Percentiles rank a stretch among this genome's conserved stretches.
Evolutionary conservation across 352 stramenopile genomes (phyloP).

Genomic region (Phytophthora capsici): DNA sequence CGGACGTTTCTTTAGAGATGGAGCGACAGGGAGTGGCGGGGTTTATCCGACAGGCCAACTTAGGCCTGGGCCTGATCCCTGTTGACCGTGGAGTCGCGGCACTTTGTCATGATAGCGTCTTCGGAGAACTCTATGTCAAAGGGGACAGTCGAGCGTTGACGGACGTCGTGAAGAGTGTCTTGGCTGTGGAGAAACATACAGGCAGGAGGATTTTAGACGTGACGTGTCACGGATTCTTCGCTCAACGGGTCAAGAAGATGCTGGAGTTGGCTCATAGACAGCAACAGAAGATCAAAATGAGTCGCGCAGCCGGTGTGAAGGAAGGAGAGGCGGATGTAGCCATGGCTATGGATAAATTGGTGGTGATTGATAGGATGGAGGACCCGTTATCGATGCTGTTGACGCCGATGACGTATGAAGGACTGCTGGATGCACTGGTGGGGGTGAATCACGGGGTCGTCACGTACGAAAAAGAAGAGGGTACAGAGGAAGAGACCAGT

Average conservation of each 20-base stretch:
- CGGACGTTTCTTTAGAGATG: constrained; percentile 75
- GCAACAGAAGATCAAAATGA: constrained; percentile 42
- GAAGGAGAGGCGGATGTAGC: constrained; percentile 9
- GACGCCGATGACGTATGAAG: constrained; percentile 88
- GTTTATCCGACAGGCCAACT: constrained; percentile 57
- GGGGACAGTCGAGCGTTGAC: constrained; percentile 64
- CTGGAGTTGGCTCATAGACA: constrained; percentile 58
- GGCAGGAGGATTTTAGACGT: constrained; percentile 46
- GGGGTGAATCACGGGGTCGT: constrained; percentile 80
- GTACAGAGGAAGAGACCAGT: constrained; percentile 26
- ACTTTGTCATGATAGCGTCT: constrained; percentile 71
- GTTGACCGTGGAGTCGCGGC: constrained; percentile 62
- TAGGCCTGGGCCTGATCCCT: constrained; percentile 65
- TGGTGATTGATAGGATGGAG: constrained; percentile 81
- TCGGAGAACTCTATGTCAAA: constrained; percentile 77
- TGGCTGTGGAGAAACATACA: constrained; percentile 61
- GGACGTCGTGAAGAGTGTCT: constrained; percentile 65
- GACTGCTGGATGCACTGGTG: constrained; percentile 72
- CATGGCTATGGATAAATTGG: constrained; percentile 53
- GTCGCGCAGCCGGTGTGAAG: constrained; percentile 4
- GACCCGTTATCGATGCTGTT: constrained; percentile 84
- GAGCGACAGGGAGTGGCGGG: constrained; percentile 71
- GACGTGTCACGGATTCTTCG: constrained; percentile 59
- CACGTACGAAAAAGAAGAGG: constrained; percentile 53
- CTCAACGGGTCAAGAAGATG: constrained; percentile 64